These are phyloP conservation scores for Actinomortierella wolfii DNA, from an alignment of 371 early-diverging fungal genomes.

Conservation along the genomic window DNA sequence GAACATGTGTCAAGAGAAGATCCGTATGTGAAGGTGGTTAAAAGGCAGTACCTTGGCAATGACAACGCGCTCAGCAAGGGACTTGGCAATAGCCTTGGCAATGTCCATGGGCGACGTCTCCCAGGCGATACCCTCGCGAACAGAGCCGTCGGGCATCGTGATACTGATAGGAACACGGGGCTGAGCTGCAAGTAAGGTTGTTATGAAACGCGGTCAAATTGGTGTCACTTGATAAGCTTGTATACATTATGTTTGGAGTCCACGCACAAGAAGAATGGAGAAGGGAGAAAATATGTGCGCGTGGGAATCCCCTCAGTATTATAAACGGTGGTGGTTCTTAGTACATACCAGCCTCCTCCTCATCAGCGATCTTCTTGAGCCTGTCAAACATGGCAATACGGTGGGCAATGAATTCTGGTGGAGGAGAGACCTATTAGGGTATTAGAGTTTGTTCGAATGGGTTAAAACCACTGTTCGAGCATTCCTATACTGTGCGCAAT, in stretches of 20 bases:
- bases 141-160: constrained; percentile 89
- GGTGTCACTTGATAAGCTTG: too few species aligned
- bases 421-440: constrained; percentile 59
- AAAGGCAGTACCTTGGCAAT: constrained; percentile 95
- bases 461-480: too few species aligned
- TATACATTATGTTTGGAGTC: too few species aligned
- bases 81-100: constrained; percentile 87
- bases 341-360: constrained; percentile 74
- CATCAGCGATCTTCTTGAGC: constrained; percentile 81
- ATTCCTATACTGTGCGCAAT: too few species aligned
- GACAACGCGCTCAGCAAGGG: constrained; percentile 88
- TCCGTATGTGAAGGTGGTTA: too few species aligned
- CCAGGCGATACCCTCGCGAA: constrained; percentile 89
- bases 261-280: background rate
- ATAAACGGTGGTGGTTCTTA: background rate
- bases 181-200: constrained; percentile 57
- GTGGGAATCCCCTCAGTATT: background rate
- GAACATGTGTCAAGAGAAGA: too few species aligned
- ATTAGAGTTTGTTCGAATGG: background rate
- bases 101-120: constrained; percentile 97
- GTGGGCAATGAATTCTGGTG: constrained; percentile 85
- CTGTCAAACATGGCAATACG: constrained; percentile 92
- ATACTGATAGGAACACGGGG: constrained; percentile 88
- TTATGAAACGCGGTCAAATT: background rate
- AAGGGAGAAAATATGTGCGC: background rate